These are phyloP conservation scores for Hyaloscypha bicolor DNA, from an alignment of 495 filamentous ascomycete genomes.

Conservation along the genomic window DNA sequence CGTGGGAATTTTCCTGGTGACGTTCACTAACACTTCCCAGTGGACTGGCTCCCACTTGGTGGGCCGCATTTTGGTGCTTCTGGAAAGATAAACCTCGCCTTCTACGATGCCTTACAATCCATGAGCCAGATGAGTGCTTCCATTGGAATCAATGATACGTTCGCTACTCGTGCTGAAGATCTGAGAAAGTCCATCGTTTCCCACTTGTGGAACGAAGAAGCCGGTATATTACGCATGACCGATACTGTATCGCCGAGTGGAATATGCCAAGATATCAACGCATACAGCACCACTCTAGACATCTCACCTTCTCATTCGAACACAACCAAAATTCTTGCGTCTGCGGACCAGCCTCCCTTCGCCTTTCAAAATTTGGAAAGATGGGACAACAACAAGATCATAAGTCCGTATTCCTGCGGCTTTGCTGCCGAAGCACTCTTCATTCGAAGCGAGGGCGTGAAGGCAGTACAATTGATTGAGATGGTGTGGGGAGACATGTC, in stretches of 20 bases:
- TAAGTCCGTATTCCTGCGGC: constrained; percentile 25
- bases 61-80: constrained; percentile 28
- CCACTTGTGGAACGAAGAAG: constrained; percentile 19
- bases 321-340: neutral
- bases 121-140: constrained; percentile 18
- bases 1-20: neutral
- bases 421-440: constrained; percentile 25
- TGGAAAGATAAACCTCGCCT: constrained; percentile 24
- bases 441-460: neutral
- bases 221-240: constrained; percentile 20
- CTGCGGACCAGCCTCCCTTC: constrained; percentile 3
- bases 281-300: constrained; percentile 17
- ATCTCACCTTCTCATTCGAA: constrained; percentile 12
- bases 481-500: constrained; percentile 23
- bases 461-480: constrained; percentile 13
- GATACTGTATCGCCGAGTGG: constrained; percentile 8
- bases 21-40: constrained; percentile 10
- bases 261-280: constrained; percentile 24
- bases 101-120: constrained; percentile 23
- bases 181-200: constrained; percentile 15
- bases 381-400: constrained; percentile 19
- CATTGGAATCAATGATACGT: constrained; percentile 3
- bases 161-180: neutral
- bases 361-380: constrained; percentile 20
- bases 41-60: constrained; percentile 28